These are phyloP conservation scores for Kodamaea neixiangensis DNA, from an alignment of 805 yeast species.

Conservation along the genomic window DNA sequence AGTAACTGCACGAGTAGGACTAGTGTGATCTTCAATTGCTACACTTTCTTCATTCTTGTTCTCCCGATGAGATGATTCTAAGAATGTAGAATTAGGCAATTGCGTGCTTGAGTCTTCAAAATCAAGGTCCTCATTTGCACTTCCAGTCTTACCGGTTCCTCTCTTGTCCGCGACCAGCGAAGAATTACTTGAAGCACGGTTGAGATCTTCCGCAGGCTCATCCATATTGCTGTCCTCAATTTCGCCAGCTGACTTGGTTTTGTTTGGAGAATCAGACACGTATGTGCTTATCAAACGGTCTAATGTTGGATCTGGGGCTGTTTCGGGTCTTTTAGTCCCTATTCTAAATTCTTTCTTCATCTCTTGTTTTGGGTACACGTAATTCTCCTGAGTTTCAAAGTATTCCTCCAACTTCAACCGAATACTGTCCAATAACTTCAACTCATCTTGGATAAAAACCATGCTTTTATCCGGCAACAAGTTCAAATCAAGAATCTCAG, in stretches of 20 bases:
- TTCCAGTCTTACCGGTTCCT: neutral
- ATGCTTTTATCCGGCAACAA: conserved; percentile 90
- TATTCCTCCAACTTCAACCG: conserved; percentile 49
- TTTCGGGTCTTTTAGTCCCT: neutral
- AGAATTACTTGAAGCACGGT: neutral
- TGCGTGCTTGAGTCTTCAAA: neutral
- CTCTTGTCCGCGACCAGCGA: neutral
- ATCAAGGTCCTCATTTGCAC: neutral
- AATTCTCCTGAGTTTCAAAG: conserved; percentile 44
- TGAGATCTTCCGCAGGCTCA: neutral
- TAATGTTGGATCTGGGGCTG: conserved; percentile 1
- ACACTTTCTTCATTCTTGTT: neutral
- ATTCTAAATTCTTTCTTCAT: neutral
- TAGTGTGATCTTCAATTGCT: neutral
- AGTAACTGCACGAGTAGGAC: too few species aligned
- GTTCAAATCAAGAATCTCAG: conserved; percentile 70
- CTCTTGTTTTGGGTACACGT: conserved; percentile 10
- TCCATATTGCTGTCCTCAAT: neutral
- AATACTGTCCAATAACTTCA: conserved; percentile 54
- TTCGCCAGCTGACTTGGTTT: neutral
- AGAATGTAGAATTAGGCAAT: too few species aligned
- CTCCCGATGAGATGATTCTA: too few species aligned
- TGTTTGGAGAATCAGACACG: neutral
- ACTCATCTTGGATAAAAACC: conserved; percentile 68
- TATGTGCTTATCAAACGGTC: conserved; percentile 3